Evolutionary conservation across 345 rosid genomes (phyloP), one percentile per base, ranked within the genome.

Genomic region (rapeseed (Brassica napus)): DNA sequence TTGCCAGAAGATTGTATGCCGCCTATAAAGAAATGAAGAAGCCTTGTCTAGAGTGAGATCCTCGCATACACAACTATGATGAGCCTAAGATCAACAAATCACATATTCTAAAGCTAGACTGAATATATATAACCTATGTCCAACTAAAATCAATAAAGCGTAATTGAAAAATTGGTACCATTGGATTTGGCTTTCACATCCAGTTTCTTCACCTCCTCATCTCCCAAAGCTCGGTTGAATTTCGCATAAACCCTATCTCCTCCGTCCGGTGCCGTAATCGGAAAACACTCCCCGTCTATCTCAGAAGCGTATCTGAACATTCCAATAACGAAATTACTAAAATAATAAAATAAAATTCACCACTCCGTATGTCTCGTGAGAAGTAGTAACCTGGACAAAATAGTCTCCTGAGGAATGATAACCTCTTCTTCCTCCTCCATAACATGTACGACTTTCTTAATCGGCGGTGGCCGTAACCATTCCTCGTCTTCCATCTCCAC

Each of bases 211-310:
- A 67, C 61, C 28, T 61, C 68, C 58, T 79, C 84, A 52, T 88
- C 91, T 62, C 72, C 74, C 67, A 82, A 81, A 52, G 78, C 70
- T 79, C 90, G 76, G 72, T 84, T 85, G 35, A 95, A 81, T 86
- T 87, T 95, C 7, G 88, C 93, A 68, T 95, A 95, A 83, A 95
- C 93, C 87, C 97, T 88, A 28, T 91, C 92, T n/a, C 96, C 90
- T 14, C 94, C 91, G 65, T 83, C 84, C 0, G 97, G 96, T 5
- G 94, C 94, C 2, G 98, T 95, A 54, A 95, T 86, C 1, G 98
- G 94, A 68, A 95, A 5, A 35, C 86, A 93, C 65, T 88, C 96
- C 3, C 99, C 98, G n/a, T 93, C 89, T 28, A 95, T 91, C 85
- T 86, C 82, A 2, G 92, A 91, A 47, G 86, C 87, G 44, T 81